Percentiles rank a stretch among this genome's conserved stretches.
These are phyloP conservation scores for Dimocarpus longan DNA, from an alignment of 345 rosid species.

Conservation along the genomic window DNA sequence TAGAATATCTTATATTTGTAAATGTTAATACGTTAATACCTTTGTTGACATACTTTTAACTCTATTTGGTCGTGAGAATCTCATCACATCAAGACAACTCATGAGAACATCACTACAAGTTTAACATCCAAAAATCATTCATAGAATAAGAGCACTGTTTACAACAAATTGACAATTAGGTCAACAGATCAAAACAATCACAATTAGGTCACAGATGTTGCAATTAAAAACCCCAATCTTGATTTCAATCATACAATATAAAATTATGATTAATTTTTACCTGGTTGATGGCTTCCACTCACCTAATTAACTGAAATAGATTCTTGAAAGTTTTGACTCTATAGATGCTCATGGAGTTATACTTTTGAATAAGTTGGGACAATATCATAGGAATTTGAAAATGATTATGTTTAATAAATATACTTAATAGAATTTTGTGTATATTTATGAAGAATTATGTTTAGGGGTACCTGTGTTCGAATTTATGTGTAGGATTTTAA, in stretches of 20 bases:
- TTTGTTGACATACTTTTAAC: neutral
- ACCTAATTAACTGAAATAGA: neutral
- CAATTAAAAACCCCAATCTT: conserved; percentile 12
- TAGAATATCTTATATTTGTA: neutral
- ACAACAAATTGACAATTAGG: conserved; percentile 5
- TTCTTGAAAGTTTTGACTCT: neutral
- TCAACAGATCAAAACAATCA: conserved; percentile 17
- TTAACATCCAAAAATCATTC: conserved; percentile 10
- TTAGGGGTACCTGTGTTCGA: too few species aligned
- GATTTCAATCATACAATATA: conserved; percentile 7
- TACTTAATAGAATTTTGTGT: too few species aligned
- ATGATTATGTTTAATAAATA: too few species aligned
- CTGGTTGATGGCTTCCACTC: neutral
- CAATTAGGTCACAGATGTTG: conserved; percentile 7
- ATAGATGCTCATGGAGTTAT: too few species aligned
- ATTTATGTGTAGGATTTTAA: too few species aligned
- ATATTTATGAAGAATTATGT: too few species aligned
- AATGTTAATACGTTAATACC: neutral
- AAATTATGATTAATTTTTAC: neutral
- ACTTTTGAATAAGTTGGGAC: too few species aligned
- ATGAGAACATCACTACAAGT: neutral
- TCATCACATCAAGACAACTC: neutral
- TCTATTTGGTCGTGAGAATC: conserved; percentile 3
- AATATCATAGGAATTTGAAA: too few species aligned
- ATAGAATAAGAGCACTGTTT: neutral